phyloP scores from a whole-genome alignment of 1,284 basidiomycete genomes.

The Microbotryum intermedium region DNA sequence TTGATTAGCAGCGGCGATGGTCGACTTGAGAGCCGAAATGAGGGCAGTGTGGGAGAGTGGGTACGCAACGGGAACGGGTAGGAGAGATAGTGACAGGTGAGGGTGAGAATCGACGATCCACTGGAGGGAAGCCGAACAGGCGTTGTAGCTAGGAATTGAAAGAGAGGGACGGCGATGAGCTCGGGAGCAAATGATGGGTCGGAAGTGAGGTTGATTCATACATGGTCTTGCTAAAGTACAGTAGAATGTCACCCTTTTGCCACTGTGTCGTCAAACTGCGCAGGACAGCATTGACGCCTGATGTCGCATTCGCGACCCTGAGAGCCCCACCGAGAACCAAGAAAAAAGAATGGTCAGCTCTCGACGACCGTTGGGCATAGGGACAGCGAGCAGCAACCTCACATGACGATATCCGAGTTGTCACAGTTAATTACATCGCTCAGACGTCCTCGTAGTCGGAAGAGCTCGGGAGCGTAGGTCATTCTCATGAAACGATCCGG shows the following conservation, averaged over 20 bases:
- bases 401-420: conserved; percentile 33
- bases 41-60: conserved; percentile 35
- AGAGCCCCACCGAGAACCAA: neutral
- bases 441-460: conserved; percentile 8
- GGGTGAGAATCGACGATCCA: conserved; percentile 35
- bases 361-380: neutral
- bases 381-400: neutral
- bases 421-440: conserved; percentile 26
- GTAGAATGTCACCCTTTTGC: conserved; percentile 34
- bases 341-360: neutral
- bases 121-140: conserved; percentile 32
- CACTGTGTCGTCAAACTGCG: conserved; percentile 31
- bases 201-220: neutral
- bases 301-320: conserved; percentile 36
- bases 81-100: conserved; percentile 25
- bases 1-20: conserved; percentile 15
- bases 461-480: conserved; percentile 13
- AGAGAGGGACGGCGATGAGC: neutral
- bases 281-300: conserved; percentile 36
- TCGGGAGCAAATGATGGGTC: neutral
- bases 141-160: conserved; percentile 33
- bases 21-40: conserved; percentile 16
- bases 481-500: conserved; percentile 26
- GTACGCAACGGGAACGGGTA: conserved; percentile 32
- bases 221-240: conserved; percentile 23